A percentile compares a stretch with the other conserved stretches of the same genome.
Conservation (phyloP, 345 rosid genomes). For the Brassica cretica region DNA sequence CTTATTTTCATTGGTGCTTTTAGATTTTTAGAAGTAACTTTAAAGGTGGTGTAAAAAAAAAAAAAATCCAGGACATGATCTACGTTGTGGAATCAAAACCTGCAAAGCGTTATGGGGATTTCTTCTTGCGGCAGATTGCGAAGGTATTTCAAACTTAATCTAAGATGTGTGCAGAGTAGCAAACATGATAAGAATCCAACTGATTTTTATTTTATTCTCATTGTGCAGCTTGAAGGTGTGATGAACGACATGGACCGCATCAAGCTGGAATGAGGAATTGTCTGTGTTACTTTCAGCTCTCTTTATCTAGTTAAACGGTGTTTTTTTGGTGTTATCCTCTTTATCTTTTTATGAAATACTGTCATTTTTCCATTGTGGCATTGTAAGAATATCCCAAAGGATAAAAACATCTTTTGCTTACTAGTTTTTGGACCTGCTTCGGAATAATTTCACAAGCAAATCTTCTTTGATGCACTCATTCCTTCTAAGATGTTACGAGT, state of each 20-base stretch:
- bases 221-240: conserved; percentile 80
- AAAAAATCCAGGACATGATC: conserved; percentile 71
- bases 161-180: neutral
- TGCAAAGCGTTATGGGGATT: conserved; percentile 75
- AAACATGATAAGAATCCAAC: neutral
- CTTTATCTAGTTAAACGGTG: neutral
- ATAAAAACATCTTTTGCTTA: neutral
- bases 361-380: neutral
- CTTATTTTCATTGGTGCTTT: neutral
- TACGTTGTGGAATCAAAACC: conserved; percentile 77
- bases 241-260: conserved; percentile 78
- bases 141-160: conserved; percentile 54
- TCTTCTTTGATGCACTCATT: neutral
- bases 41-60: neutral
- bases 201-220: neutral
- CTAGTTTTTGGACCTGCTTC: neutral
- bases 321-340: neutral
- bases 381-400: neutral
- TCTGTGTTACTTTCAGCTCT: neutral
- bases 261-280: conserved; percentile 60
- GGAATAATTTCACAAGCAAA: neutral
- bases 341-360: neutral
- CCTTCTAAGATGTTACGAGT: neutral
- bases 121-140: conserved; percentile 89
- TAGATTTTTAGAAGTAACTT: neutral